A percentile compares a stretch with the other conserved stretches of the same genome.
These are phyloP conservation scores for Fragaria vesca DNA, from an alignment of 306 rosid genomes.

Conservation along the genomic window DNA sequence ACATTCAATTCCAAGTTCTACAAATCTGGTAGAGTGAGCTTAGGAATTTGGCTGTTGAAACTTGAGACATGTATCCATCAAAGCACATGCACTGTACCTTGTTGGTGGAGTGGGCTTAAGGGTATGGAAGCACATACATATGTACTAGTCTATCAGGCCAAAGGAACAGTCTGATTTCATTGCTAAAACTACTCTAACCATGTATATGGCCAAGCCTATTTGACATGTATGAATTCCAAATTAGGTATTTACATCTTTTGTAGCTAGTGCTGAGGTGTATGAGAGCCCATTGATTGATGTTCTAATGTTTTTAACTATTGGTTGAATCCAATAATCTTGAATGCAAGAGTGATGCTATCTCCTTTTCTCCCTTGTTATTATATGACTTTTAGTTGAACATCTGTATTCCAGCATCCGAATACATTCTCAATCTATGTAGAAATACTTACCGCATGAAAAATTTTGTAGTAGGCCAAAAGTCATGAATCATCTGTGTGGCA, in stretches of 20 bases:
- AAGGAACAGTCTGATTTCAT: neutral
- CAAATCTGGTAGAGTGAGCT: neutral
- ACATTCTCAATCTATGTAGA: neutral
- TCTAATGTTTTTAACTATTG: neutral
- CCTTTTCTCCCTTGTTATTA: neutral
- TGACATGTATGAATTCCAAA: neutral
- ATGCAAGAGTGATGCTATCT: neutral
- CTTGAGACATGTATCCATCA: neutral
- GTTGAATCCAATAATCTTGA: neutral
- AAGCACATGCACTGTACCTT: slow-evolving; percentile 2
- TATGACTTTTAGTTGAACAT: neutral
- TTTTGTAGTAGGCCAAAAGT: neutral
- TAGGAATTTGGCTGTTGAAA: neutral
- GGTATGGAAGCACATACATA: slow-evolving; percentile 1
- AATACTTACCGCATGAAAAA: neutral
- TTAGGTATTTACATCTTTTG: neutral
- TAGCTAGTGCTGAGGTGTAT: slow-evolving; percentile 9
- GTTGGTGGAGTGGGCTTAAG: slow-evolving; percentile 4
- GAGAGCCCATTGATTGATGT: neutral
- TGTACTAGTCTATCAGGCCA: neutral
- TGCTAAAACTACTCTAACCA: neutral
- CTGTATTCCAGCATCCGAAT: neutral
- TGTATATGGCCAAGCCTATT: neutral
- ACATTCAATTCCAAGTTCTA: neutral
- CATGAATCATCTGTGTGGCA: neutral